Base-by-base conservation (phyloP, 2,329 filamentous ascomycete species). In the Hypoxylon sp. region DNA sequence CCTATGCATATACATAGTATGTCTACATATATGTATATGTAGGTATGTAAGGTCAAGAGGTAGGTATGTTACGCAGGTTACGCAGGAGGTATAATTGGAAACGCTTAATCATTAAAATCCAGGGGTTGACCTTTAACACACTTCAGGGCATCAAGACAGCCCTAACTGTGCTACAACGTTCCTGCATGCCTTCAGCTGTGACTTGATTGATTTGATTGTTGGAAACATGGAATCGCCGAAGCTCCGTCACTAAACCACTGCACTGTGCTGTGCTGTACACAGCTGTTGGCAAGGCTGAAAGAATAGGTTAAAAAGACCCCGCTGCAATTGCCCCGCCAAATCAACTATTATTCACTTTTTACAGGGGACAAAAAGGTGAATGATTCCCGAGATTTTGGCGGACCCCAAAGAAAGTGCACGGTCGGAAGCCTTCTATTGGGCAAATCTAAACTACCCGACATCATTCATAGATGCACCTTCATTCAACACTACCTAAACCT, bases 301-400 rank as follows among this genome's bases (percentile, higher is more conserved):
- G 5, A 23, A 23, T 35, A 25, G 19, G 29, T 17, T 25, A 25
- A 25, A n/a, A n/a, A n/a, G 6, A 45, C 51, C 38, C 51, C 51
- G 40, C 50, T 52, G 35, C 31, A 35, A 7, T 12, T 47, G 42
- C 47, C 47, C 47, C 52, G 47, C 42, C 47, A 38, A 43, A 41
- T 37, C 11, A 25, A n/a, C 25, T 36, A 34, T 30, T 45, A 16
- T 15, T 21, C n/a, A 42, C 17, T 25, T 31, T 11, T 31, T 15
- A 27, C 36, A 17, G 34, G 13, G 8, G 13, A 29, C 32, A 49
- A 42, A 47, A 35, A 21, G 32, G 42, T 26, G 12, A 21, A 23
- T 40, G 52, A 48, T 60, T 55, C 41, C 57, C 54, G 54, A 60
- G n/a, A 60, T 60, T 60, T 60, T 60, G 9, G 57, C 57, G 57